Conservation (phyloP, 768 basidiomycete species). For the Pholiota conissans region DNA sequence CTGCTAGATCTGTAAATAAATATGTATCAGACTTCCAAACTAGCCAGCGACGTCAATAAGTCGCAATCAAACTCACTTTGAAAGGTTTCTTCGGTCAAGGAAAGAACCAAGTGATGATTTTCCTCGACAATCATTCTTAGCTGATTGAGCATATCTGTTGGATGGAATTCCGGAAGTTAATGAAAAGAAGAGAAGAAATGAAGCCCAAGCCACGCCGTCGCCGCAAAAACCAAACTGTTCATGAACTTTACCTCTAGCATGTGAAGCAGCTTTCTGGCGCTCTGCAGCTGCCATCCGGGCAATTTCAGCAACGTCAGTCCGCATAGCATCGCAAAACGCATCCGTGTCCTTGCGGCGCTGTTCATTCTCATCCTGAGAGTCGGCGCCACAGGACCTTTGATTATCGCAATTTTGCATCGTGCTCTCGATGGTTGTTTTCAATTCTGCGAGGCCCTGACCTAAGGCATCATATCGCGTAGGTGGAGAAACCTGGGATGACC, state of each 20-base stretch:
- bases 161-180: not conserved
- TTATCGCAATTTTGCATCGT: not conserved
- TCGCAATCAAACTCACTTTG: constrained; percentile 1
- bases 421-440: not conserved
- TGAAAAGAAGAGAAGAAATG: too few relatives aligned
- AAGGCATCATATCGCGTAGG: not conserved
- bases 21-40: not conserved
- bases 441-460: not conserved
- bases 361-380: not conserved
- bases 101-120: constrained; percentile 1
- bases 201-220: not conserved
- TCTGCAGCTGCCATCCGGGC: not conserved
- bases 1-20: not conserved
- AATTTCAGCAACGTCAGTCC: not conserved
- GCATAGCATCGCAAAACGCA: not conserved
- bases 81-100: constrained; percentile 4
- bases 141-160: not conserved
- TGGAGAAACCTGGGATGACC: not conserved
- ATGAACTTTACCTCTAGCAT: not conserved
- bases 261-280: not conserved
- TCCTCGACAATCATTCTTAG: constrained; percentile 6
- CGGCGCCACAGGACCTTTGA: too few relatives aligned
- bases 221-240: not conserved
- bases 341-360: not conserved
- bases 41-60: not conserved